Base-by-base conservation (phyloP, 352 stramenopile species). In the Phytophthora tentaculata region DNA sequence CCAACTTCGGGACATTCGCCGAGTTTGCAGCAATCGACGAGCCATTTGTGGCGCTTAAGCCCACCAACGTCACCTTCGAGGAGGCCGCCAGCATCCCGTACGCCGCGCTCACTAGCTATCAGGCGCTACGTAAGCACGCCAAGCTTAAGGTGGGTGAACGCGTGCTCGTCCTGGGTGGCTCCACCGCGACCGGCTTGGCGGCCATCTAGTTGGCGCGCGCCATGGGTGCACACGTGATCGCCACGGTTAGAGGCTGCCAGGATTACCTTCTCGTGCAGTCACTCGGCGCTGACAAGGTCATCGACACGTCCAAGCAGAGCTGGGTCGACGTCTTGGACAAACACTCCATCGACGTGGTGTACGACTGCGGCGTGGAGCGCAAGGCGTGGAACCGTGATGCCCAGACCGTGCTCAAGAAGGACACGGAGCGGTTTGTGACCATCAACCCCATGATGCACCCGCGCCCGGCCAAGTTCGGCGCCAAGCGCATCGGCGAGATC, bases 101-200 rank as follows among this genome's bases (percentile, higher is more conserved):
- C 24, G 76, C 73, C 0, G 81, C 84, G 44, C 52, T 92, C 37
- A 90, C 82, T 2, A 86, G 80, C 22, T 79, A 91, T 57, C 83
- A 94, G 64, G 72, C 66, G 24, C 62, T 92, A 10, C 19, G 45
- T 23, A 61, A 78, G n/a, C 67, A 80, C 58, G 66, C 65, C 24
- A 67, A 74, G 44, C 51, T 77, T 3, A 49, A 73, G 56, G 63
- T 26, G 50, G 77, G 53, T 9, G 61, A 71, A 23, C 53, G 56
- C 26, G 66, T 92, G 56, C 65, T 94, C 7, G 61, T 93, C n/a
- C 76, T 91, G 43, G 83, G 83, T 9, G 84, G 85, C 1, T 84
- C 76, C 50, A 84, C 84, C 23, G 77, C 77, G n/a, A 88, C 83
- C 16, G 88, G 88, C 16, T 62, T 82, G 12, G 77, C 83, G 22